Percentiles rank a stretch among this genome's conserved stretches.
Evolutionary conservation across 768 basidiomycete genomes (phyloP).

Genomic region (Strobilomyces echinocephalus): DNA sequence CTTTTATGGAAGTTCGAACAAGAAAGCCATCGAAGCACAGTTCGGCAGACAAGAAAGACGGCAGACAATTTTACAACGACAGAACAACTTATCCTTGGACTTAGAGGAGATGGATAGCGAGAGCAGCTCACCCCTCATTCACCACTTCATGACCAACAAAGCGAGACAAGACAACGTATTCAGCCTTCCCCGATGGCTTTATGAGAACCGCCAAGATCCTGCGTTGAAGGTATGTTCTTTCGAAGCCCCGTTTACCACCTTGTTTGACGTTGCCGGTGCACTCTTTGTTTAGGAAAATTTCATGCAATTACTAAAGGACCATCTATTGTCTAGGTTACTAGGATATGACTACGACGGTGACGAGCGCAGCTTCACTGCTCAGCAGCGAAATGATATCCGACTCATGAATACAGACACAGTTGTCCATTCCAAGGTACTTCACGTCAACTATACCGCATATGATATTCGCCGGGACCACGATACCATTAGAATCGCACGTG

Average conservation of each 20-base stretch:
- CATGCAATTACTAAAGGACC: not conserved
- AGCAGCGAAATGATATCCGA: slow-evolving; percentile 9
- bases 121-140: not conserved
- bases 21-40: slow-evolving; percentile 1
- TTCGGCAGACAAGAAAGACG: slow-evolving; percentile 11
- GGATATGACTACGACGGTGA: slow-evolving; percentile 1
- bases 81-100: not conserved
- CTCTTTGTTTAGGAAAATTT: not conserved
- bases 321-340: not conserved
- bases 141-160: slow-evolving; percentile 1
- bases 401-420: no score
- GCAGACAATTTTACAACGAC: not conserved
- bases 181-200: not conserved
- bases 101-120: not conserved
- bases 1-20: slow-evolving; percentile 23
- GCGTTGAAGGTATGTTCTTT: slow-evolving; percentile 1
- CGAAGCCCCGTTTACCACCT: not conserved
- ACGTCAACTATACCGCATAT: no score
- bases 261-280: not conserved
- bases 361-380: slow-evolving; percentile 3
- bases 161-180: not conserved
- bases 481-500: no score
- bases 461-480: no score
- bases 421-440: no score
- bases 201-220: slow-evolving; percentile 7